A percentile compares a stretch with the other conserved stretches of the same genome.
These are phyloP conservation scores for Sporobolomyces roseus DNA, from an alignment of 768 basidiomycete species.

Conservation along the genomic window DNA sequence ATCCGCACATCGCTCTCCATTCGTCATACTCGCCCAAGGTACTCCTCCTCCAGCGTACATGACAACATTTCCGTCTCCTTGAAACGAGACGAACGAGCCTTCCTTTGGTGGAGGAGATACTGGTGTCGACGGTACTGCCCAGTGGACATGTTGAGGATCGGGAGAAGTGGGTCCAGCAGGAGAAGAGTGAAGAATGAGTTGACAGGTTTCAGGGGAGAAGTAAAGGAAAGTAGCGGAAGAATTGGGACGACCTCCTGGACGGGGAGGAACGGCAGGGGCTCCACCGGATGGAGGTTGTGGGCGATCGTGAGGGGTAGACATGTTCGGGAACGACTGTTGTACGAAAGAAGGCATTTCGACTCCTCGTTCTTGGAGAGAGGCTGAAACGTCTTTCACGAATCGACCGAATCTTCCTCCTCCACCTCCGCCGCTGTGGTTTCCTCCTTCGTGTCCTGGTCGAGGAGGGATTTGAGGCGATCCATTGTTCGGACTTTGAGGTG, in stretches of 20 bases:
- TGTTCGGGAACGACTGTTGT: slow-evolving; percentile 12
- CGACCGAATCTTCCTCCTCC: slow-evolving; percentile 20
- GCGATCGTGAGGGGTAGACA: neutral
- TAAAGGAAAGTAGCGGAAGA: slow-evolving; percentile 35
- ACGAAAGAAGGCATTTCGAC: slow-evolving; percentile 17
- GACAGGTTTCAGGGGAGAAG: slow-evolving; percentile 40
- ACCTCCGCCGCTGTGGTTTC: neutral
- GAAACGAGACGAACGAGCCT: slow-evolving; percentile 32
- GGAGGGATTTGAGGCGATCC: neutral
- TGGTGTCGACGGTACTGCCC: slow-evolving; percentile 6
- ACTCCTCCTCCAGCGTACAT: slow-evolving; percentile 22
- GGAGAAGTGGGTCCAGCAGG: slow-evolving; percentile 28
- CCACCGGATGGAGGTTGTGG: neutral
- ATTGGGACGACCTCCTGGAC: slow-evolving; percentile 1
- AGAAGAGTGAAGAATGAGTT: slow-evolving; percentile 44
- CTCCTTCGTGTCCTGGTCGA: slow-evolving; percentile 7
- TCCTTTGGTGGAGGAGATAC: neutral
- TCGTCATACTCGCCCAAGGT: slow-evolving; percentile 34
- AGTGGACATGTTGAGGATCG: slow-evolving; percentile 23
- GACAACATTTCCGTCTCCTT: slow-evolving; percentile 41
- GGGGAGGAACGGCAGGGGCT: slow-evolving; percentile 28
- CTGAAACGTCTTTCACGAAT: slow-evolving; percentile 31
- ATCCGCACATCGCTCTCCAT: slow-evolving; percentile 13
- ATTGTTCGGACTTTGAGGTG: too few relatives aligned
- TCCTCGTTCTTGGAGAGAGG: slow-evolving; percentile 22